A percentile compares a stretch with the other conserved stretches of the same genome.
phyloP scores from a whole-genome alignment of 345 rosid genomes.

The Theobroma cacao region DNA sequence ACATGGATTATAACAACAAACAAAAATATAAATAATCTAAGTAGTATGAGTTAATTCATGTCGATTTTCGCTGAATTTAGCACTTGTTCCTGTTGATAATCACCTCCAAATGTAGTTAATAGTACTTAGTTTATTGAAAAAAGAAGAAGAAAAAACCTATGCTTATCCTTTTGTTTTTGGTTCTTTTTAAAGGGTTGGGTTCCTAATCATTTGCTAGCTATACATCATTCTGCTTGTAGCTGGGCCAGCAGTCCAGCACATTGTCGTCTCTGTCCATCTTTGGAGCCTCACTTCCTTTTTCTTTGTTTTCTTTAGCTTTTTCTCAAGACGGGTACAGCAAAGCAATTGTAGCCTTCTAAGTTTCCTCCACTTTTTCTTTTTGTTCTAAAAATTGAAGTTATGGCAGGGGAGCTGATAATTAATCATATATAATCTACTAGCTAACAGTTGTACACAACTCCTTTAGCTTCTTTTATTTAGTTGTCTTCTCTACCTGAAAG shows the following conservation, averaged over 20 bases:
- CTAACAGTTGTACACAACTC: background rate
- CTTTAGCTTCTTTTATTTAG: conserved; percentile 1
- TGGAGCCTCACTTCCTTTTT: conserved; percentile 28
- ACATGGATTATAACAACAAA: background rate
- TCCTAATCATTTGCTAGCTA: conserved; percentile 41
- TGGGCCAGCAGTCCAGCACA: conserved; percentile 32
- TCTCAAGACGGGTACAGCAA: conserved; percentile 36
- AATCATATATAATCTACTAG: background rate
- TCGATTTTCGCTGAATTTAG: conserved; percentile 38
- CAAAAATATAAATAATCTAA: background rate
- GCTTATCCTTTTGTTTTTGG: background rate
- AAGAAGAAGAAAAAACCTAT: background rate
- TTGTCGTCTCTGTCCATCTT: conserved; percentile 23
- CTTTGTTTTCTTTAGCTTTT: conserved; percentile 39
- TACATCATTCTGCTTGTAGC: conserved; percentile 36
- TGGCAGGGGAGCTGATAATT: background rate
- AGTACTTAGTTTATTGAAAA: conserved; percentile 3
- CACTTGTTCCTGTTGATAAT: conserved; percentile 48
- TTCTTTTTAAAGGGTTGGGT: background rate
- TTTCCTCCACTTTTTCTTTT: conserved; percentile 18
- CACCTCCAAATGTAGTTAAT: conserved; percentile 18
- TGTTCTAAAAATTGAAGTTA: conserved; percentile 15
- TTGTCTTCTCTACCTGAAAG: conserved; percentile 33
- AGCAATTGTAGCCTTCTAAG: conserved; percentile 26
- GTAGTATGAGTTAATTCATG: background rate